Evolutionary conservation across 306 rosid species (phyloP), one percentile per base, ranked within the genome.

Genomic region (Potentilla sterilis): DNA sequence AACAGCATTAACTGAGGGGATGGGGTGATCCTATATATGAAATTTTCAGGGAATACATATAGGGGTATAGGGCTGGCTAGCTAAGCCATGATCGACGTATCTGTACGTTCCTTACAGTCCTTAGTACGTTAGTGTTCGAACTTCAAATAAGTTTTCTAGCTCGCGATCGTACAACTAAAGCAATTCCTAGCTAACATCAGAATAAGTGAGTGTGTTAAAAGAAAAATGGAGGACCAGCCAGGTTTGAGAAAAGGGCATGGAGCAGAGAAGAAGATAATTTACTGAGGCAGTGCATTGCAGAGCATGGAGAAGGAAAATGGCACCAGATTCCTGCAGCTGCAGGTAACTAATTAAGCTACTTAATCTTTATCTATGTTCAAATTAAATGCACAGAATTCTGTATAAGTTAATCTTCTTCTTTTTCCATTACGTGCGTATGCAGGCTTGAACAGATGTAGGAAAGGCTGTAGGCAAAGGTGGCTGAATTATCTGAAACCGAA

Each of bases 381-480:
- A 5, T 14, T 48, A 14, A 4, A 14, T 47, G 14, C 14, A 47
- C 15, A 3, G 15, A 46, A 3, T 44, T 14, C 11, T 10, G 48
- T 12, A 12, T 14, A 47, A 47, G 18, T 16, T 19, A 0, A 51
- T 18, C 64, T 5, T 5, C 48, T 5, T 6, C 14, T 3, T 16
- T 32, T n/a, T 51, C 9, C 22, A 18, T 22, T 9, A 38, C 41
- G 0, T 73, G 37, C 59, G 16, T 16, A 16, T 61, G 35, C 74
- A 88, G 87, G 88, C 0, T 73, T 86, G 73, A 82, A 84, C 15
- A 82, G 92, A 47, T 84, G 92, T 68, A 58, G 90, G 57, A 88
- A 80, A 61, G 84, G 92, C 74, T 84, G 92, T 40, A 82, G 88
- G 80, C n/a, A 77, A 68, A 68, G 92, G 48, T 88, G 92, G 89